Conservation (phyloP, 495 filamentous ascomycete species). For the Aspergillus bertholletiae region DNA sequence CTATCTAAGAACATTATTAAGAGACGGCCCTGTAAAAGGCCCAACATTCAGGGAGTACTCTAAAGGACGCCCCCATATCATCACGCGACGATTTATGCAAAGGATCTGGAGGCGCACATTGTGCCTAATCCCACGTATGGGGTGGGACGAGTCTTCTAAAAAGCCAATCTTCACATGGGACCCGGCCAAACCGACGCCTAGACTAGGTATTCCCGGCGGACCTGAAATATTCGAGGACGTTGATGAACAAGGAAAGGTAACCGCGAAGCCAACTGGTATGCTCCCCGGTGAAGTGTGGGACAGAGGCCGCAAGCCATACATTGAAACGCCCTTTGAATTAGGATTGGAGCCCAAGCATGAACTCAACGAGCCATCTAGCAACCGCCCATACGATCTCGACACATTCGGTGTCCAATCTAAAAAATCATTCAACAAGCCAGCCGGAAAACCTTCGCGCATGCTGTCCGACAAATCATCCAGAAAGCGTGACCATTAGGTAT, state of each 20-base stretch:
- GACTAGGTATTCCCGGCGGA: not conserved
- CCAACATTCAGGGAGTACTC: conserved; percentile 28
- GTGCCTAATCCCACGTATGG: conserved; percentile 32
- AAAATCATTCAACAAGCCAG: no score
- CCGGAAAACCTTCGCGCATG: no score
- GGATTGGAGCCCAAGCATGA: no score
- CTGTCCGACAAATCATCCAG: no score
- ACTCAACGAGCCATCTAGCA: no score
- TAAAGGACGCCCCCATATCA: conserved; percentile 34
- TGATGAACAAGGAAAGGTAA: conserved; percentile 3
- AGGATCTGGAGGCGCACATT: conserved; percentile 43
- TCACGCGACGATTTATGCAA: conserved; percentile 44
- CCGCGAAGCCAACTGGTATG: not conserved
- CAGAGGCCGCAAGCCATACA: no score
- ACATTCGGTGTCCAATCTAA: no score
- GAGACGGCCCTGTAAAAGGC: conserved; percentile 31
- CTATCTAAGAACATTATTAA: not conserved
- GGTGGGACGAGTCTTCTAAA: conserved; percentile 14
- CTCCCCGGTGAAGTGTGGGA: not conserved
- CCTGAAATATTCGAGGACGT: conserved; percentile 1
- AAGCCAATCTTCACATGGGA: conserved; percentile 29
- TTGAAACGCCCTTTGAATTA: no score
- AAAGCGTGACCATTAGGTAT: not conserved
- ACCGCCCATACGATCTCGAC: no score
- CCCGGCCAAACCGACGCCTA: conserved; percentile 11